Conservation (phyloP, 192 early-diverging fungal genomes). For the Funneliformis geosporum region DNA sequence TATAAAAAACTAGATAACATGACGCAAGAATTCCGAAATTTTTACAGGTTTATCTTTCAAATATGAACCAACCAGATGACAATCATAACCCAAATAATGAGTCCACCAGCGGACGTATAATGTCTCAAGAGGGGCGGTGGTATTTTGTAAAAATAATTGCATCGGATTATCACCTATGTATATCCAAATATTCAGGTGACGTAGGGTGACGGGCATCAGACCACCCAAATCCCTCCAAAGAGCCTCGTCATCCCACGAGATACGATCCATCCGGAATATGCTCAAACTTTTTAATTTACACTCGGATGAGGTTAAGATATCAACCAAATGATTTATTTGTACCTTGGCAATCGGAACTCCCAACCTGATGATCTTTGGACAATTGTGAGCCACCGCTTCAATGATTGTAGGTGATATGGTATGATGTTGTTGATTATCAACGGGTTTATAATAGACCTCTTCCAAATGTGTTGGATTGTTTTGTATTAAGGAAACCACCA, state of each 20-base stretch:
- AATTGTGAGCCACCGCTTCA: slow-evolving; percentile 16
- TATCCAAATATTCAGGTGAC: slow-evolving; percentile 30
- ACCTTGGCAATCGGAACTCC: slow-evolving; percentile 15
- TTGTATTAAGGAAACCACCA: slow-evolving; percentile 23
- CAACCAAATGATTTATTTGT: slow-evolving; percentile 10
- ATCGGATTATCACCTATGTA: slow-evolving; percentile 21
- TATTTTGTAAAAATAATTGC: slow-evolving; percentile 27
- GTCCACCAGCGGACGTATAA: slow-evolving; percentile 30
- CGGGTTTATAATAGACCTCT: slow-evolving; percentile 32
- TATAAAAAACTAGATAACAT: slow-evolving; percentile 6
- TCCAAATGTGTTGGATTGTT: slow-evolving; percentile 18
- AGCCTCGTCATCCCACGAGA: slow-evolving; percentile 7
- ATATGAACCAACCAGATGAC: slow-evolving; percentile 11
- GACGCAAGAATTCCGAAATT: slow-evolving; percentile 8
- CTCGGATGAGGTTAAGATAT: not conserved
- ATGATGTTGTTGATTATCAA: not conserved
- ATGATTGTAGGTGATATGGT: slow-evolving; percentile 8
- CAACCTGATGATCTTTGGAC: slow-evolving; percentile 2
- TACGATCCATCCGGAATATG: slow-evolving; percentile 18
- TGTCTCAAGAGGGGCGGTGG: slow-evolving; percentile 21
- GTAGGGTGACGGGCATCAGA: slow-evolving; percentile 23
- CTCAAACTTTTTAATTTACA: slow-evolving; percentile 28
- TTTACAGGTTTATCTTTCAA: not conserved
- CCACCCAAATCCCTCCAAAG: slow-evolving; percentile 11
- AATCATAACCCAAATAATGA: slow-evolving; percentile 19